These are phyloP conservation scores for Oryza longistaminata DNA, from an alignment of 176 grass and related monocot genomes.

Conservation along the genomic window DNA sequence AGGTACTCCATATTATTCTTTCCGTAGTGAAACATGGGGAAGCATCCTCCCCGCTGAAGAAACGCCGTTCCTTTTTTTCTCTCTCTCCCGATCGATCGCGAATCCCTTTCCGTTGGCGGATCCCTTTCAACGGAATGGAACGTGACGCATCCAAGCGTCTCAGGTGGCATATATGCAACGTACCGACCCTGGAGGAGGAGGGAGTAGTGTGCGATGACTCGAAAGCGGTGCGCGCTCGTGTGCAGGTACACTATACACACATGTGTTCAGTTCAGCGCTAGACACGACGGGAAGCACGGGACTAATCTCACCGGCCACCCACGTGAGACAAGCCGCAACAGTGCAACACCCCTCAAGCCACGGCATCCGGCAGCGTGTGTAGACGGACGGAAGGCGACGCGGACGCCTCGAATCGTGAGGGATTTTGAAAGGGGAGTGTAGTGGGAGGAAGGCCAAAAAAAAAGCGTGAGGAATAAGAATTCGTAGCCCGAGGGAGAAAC, in stretches of 20 bases:
- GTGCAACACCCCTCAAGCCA: neutral
- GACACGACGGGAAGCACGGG: neutral
- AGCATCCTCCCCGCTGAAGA: neutral
- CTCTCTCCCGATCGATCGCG: neutral
- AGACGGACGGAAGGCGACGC: neutral
- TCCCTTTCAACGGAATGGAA: neutral
- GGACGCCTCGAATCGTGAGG: neutral
- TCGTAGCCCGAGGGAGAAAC: neutral
- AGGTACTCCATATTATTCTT: neutral
- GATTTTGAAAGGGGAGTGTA: no score
- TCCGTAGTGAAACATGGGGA: neutral
- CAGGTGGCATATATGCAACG: no score
- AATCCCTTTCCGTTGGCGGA: neutral
- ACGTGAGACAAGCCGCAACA: neutral
- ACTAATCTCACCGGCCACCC: neutral
- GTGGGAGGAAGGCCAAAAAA: neutral
- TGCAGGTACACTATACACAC: neutral
- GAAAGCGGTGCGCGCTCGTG: neutral
- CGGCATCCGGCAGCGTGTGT: no score
- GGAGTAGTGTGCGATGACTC: neutral
- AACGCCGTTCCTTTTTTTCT: neutral
- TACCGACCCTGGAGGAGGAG: no score
- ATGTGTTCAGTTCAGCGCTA: neutral
- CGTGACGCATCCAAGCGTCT: neutral
- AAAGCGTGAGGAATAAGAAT: neutral